Evolutionary conservation across 2,329 filamentous ascomycete genomes (phyloP), one percentile per base, ranked within the genome.

Genomic region (Microcyclospora pomicola): DNA sequence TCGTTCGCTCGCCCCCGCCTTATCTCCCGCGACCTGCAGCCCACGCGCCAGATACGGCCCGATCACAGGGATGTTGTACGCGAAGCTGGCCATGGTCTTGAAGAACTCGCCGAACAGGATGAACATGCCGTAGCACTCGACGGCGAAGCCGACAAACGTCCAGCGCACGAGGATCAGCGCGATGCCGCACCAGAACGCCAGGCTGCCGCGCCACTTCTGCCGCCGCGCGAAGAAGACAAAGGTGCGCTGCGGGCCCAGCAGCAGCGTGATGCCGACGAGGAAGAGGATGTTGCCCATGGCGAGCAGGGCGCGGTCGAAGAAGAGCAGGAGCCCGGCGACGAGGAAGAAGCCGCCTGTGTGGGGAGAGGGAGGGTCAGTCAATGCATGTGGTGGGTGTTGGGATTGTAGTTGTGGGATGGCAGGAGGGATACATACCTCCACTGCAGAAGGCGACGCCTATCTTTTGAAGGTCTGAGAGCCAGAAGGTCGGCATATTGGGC

Each of bases 281-380:
- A 98, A 96, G 60, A 98, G 85, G 61, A 98, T 92, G 58, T 96
- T 96, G 66, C 91, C 91, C 91, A 96, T 96, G 50, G 88, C 88
- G 40, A 98, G 77, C 84, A 96, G 87, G 55, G 91, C 84, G 48
- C 91, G 77, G 65, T 98, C 91, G 67, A 98, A 98, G 68, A 98
- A 96, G 64, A 98, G 75, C 64, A 98, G 72, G 9, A 98, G 84
- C 43, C 91, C 91, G 56, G 85, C 83, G 58, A 95, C 74, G 40
- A 98, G 75, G 71, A 98, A 98, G 69, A 96, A 80, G 49, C 82
- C 85, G 61, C 88, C 88, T 93, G 59, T 40, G n/a, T n/a, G n/a
- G n/a, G 9, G 42, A 31, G 34, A 31, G n/a, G 38, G 42, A 31
- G 9, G 27, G 19, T 29, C n/a, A 10, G 31, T 11, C 9, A 19